Evolutionary conservation across 2,329 filamentous ascomycete genomes (phyloP).

Genomic region (Sporothrix luriei): DNA sequence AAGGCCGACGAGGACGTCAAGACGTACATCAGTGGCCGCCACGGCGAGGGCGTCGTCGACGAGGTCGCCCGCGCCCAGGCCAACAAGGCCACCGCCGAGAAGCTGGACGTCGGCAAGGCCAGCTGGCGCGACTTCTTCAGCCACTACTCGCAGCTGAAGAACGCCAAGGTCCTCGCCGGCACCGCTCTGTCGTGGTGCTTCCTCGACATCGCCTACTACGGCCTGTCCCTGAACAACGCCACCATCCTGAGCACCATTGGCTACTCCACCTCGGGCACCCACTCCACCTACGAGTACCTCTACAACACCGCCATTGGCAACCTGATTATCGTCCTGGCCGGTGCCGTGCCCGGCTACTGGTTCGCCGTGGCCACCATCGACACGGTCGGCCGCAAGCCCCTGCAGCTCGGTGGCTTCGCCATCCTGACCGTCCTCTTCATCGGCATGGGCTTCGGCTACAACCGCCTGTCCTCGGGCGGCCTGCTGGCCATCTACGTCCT

Average conservation of each 20-base stretch:
- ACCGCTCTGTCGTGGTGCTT: slow-evolving; percentile 85
- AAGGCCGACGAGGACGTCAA: slow-evolving; percentile 72
- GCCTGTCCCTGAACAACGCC: slow-evolving; percentile 74
- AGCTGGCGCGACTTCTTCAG: slow-evolving; percentile 70
- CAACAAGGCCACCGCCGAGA: slow-evolving; percentile 55
- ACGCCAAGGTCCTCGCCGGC: slow-evolving; percentile 62
- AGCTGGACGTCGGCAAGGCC: slow-evolving; percentile 68
- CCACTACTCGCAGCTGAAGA: slow-evolving; percentile 72
- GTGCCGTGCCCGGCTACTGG: slow-evolving; percentile 83
- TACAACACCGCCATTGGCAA: slow-evolving; percentile 78
- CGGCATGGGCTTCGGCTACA: slow-evolving; percentile 65
- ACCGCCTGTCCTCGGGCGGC: slow-evolving; percentile 54
- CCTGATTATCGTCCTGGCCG: slow-evolving; percentile 75
- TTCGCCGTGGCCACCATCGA: slow-evolving; percentile 71
- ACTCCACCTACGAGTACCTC: slow-evolving; percentile 67
- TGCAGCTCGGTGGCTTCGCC: slow-evolving; percentile 67
- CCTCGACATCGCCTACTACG: slow-evolving; percentile 65
- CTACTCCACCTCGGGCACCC: slow-evolving; percentile 58
- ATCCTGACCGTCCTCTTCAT: slow-evolving; percentile 64
- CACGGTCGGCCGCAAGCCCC: slow-evolving; percentile 74
- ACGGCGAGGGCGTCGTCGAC: slow-evolving; percentile 62
- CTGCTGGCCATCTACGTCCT: slow-evolving; percentile 60
- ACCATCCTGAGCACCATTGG: slow-evolving; percentile 72
- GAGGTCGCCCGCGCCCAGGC: slow-evolving; percentile 65
- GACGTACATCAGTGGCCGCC: slow-evolving; percentile 70